A percentile compares a stretch with the other conserved stretches of the same genome.
Conservation (phyloP, 2,329 filamentous ascomycete species). For the Penicillium decumbens region DNA sequence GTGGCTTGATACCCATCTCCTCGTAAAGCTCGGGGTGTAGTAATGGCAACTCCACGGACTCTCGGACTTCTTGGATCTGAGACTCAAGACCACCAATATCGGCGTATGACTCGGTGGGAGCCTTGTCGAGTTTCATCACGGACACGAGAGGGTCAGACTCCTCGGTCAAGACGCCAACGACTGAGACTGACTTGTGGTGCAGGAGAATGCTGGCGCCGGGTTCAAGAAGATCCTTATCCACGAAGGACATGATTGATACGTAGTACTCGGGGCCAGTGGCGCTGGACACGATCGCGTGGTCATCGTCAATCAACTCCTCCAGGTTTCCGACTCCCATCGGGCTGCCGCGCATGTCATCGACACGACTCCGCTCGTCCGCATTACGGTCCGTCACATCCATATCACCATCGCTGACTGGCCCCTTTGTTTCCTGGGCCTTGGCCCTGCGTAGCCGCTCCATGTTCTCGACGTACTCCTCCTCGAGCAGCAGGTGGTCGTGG, state of each 20-base stretch:
- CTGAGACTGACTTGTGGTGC: constrained; percentile 96
- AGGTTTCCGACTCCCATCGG: constrained; percentile 97
- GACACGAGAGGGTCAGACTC: constrained; percentile 93
- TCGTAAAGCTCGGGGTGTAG: constrained; percentile 97
- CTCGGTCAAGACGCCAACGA: constrained; percentile 94
- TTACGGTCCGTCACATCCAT: constrained; percentile 77
- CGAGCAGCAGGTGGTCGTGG: constrained; percentile 91
- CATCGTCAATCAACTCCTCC: constrained; percentile 98
- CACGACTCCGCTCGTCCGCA: constrained; percentile 87
- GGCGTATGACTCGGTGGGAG: constrained; percentile 94
- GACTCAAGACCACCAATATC: constrained; percentile 94
- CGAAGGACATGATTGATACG: constrained; percentile 99
- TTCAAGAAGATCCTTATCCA: constrained; percentile 96
- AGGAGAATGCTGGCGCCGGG: constrained; percentile 91
- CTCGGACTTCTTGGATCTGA: constrained; percentile 95
- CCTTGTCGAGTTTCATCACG: constrained; percentile 99
- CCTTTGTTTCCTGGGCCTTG: constrained; percentile 62
- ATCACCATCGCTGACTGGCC: constrained; percentile 57
- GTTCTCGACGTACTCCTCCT: constrained; percentile 99
- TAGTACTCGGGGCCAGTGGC: constrained; percentile 98
- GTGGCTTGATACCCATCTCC: constrained; percentile 99
- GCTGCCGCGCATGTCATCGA: constrained; percentile 97
- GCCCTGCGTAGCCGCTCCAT: constrained; percentile 93
- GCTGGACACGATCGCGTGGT: constrained; percentile 96
- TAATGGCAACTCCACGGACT: constrained; percentile 91